phyloP scores from a whole-genome alignment of 768 basidiomycete genomes.

The Calocybe cyanea region DNA sequence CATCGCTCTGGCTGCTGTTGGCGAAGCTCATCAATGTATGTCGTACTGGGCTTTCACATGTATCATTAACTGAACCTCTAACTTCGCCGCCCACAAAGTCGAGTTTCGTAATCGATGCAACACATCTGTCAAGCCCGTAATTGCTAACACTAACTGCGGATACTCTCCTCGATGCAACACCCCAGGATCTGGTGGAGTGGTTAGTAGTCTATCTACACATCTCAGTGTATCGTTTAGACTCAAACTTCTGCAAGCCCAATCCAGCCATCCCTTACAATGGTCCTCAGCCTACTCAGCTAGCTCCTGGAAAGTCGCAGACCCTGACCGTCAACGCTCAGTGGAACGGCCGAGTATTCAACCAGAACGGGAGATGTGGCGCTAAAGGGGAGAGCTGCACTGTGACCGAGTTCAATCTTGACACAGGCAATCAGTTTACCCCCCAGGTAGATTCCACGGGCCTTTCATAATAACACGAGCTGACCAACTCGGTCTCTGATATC shows the following conservation, averaged over 20 bases:
- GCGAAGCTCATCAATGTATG: slow-evolving; percentile 16
- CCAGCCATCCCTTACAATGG: slow-evolving; percentile 31
- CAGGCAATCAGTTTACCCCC: slow-evolving; percentile 23
- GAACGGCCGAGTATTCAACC: slow-evolving; percentile 38
- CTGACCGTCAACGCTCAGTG: slow-evolving; percentile 30
- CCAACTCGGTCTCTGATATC: slow-evolving; percentile 1
- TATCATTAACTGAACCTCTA: not conserved
- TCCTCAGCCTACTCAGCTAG: slow-evolving; percentile 27
- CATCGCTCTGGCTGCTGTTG: slow-evolving; percentile 6
- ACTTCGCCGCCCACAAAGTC: slow-evolving; percentile 18
- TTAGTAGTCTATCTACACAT: slow-evolving; percentile 8
- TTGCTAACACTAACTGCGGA: slow-evolving; percentile 36
- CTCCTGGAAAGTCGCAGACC: slow-evolving; percentile 23
- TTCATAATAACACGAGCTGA: not conserved
- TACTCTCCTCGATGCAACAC: slow-evolving; percentile 36
- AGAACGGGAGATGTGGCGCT: slow-evolving; percentile 32
- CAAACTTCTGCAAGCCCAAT: slow-evolving; percentile 19
- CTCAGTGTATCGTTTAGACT: not conserved
- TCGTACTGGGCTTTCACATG: not conserved
- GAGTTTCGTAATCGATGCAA: slow-evolving; percentile 32
- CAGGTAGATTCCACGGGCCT: slow-evolving; percentile 18
- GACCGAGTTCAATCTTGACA: slow-evolving; percentile 37
- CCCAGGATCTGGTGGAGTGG: slow-evolving; percentile 30
- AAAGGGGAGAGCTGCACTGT: slow-evolving; percentile 36
- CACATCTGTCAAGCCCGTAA: slow-evolving; percentile 26